A percentile compares a stretch with the other conserved stretches of the same genome.
These are phyloP conservation scores for Eimeria maxima DNA, from an alignment of 169 alveolate genomes.

Conservation along the genomic window DNA sequence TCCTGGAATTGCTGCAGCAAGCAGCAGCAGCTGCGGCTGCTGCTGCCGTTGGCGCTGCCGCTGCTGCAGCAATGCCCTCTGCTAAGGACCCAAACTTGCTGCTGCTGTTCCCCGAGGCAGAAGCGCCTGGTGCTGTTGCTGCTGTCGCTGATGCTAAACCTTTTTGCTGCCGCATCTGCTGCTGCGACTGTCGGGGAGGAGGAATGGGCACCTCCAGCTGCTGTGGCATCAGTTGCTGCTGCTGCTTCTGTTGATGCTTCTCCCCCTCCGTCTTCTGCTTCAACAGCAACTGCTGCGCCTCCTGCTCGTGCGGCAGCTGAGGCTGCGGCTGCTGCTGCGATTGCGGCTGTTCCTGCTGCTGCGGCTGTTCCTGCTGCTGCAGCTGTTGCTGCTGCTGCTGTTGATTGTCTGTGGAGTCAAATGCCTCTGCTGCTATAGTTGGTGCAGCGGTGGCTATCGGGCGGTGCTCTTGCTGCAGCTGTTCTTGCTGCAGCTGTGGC, in stretches of 20 bases:
- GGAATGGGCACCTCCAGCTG: background rate
- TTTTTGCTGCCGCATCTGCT: slow-evolving; percentile 49
- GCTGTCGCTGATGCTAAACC: background rate
- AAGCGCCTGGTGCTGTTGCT: slow-evolving; percentile 26
- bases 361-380: background rate
- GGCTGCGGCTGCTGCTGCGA: slow-evolving; percentile 5
- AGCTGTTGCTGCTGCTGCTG: background rate
- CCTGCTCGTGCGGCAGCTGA: background rate
- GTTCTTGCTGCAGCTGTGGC: background rate
- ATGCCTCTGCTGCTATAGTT: background rate
- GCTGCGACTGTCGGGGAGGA: background rate
- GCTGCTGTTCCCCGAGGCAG: slow-evolving; percentile 30
- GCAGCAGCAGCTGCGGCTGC: slow-evolving; percentile 53
- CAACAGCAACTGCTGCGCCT: slow-evolving; percentile 14
- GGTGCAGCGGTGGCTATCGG: background rate
- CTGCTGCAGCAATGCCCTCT: slow-evolving; percentile 34
- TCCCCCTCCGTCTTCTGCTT: background rate
- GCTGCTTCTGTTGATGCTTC: background rate
- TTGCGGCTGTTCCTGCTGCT: background rate
- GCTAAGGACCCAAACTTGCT: slow-evolving; percentile 21
- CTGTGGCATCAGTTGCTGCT: slow-evolving; percentile 12
- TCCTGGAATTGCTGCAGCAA: slow-evolving; percentile 28
- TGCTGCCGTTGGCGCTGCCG: slow-evolving; percentile 30
- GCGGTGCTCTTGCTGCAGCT: slow-evolving; percentile 1
- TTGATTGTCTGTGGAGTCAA: background rate